Evolutionary conservation across 2,329 filamentous ascomycete genomes (phyloP).

Genomic region (Tolypocladium endophyticum): DNA sequence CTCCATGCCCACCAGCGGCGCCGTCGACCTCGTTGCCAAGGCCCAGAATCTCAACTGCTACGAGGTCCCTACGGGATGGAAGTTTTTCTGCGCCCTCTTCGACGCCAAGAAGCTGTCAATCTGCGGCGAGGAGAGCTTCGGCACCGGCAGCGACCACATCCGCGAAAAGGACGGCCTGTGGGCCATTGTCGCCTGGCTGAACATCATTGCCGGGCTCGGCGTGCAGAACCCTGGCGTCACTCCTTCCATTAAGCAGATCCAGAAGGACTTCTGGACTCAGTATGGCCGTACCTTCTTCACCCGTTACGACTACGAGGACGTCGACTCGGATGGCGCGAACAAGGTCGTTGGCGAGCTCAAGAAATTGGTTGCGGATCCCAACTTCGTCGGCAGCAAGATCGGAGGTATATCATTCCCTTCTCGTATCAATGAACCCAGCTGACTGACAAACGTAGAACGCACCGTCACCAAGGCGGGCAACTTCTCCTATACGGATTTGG

Average conservation of each 20-base stretch:
- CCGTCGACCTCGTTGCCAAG: constrained; percentile 91
- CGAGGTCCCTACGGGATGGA: constrained; percentile 98
- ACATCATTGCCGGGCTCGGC: constrained; percentile 92
- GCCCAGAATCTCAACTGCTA: constrained; percentile 86
- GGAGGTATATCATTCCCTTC: constrained; percentile 38
- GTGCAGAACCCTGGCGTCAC: constrained; percentile 68
- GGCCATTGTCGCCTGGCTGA: constrained; percentile 95
- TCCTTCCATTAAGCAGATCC: constrained; percentile 90
- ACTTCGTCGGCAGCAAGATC: constrained; percentile 75
- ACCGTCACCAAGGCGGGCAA: constrained; percentile 86
- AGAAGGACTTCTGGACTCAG: constrained; percentile 91
- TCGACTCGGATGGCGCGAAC: constrained; percentile 81
- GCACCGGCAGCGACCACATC: constrained; percentile 96
- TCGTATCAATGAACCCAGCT: not conserved
- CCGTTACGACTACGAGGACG: constrained; percentile 95
- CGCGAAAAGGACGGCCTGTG: constrained; percentile 98
- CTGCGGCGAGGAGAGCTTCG: constrained; percentile 96
- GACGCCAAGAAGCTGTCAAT: constrained; percentile 95
- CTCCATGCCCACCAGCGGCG: constrained; percentile 94
- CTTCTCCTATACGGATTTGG: constrained; percentile 98
- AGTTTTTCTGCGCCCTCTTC: constrained; percentile 96
- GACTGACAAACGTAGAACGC: constrained; percentile 38
- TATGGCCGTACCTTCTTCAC: constrained; percentile 99
- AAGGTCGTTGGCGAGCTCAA: constrained; percentile 78
- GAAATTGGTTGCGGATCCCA: constrained; percentile 61